These are phyloP conservation scores for Diddensiella caesifluorescens DNA, from an alignment of 805 yeast species.

Conservation along the genomic window DNA sequence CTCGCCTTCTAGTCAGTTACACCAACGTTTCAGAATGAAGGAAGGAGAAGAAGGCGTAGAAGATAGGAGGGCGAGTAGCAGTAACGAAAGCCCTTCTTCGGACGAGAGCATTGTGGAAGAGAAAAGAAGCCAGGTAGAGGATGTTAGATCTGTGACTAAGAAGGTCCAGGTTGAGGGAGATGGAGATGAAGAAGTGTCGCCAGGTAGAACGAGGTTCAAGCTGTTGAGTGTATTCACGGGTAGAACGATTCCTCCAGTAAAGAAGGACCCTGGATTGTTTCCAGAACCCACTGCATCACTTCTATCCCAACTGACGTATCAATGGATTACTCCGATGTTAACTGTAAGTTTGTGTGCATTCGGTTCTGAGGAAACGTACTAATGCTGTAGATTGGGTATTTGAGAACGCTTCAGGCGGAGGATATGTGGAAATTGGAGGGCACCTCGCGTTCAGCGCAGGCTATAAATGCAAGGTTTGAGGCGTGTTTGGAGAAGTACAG, in stretches of 20 bases:
- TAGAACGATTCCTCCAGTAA: conserved; percentile 22
- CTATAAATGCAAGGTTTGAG: conserved; percentile 36
- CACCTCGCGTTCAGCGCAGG: conserved; percentile 31
- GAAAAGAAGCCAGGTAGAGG: no score
- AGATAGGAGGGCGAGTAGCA: no score
- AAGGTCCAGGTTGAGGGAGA: no score
- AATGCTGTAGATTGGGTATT: conserved; percentile 44
- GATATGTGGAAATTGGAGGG: conserved; percentile 47
- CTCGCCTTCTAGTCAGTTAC: no score
- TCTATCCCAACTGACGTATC: conserved; percentile 16
- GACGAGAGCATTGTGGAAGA: no score
- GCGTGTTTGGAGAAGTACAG: conserved; percentile 29
- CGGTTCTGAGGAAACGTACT: conserved; percentile 1
- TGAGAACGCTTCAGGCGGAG: conserved; percentile 52
- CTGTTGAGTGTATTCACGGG: conserved; percentile 23
- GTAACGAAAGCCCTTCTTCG: no score
- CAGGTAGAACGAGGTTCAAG: conserved; percentile 10
- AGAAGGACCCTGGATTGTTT: conserved; percentile 17
- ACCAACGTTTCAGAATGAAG: no score
- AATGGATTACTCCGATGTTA: conserved; percentile 24
- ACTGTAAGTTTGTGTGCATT: conserved; percentile 17
- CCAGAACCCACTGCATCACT: conserved; percentile 21
- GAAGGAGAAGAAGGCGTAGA: no score
- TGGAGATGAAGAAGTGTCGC: no score
- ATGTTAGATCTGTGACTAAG: no score